Base-by-base conservation (phyloP, 2,329 filamentous ascomycete genomes). In the Cryphonectria japonica region DNA sequence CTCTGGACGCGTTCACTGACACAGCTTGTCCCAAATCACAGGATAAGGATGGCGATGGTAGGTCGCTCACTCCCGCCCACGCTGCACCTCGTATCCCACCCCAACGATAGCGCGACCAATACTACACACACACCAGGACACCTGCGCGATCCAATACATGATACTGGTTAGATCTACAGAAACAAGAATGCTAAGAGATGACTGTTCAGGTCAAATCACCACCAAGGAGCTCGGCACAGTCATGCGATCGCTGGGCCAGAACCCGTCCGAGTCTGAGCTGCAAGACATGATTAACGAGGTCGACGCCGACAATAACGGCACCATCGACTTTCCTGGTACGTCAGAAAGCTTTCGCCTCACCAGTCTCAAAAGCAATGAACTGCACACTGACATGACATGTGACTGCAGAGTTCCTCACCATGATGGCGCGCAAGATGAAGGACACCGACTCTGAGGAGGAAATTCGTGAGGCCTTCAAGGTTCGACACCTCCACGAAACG, bases 221-320 rank as follows among this genome's bases (percentile, higher is more conserved):
- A 95, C 93, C 80, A 95, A 95, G 87, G 93, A 96, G 85, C 85
- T 96, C 77, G 93, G 93, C 76, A 96, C 93, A 69, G 93, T 96
- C 79, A 96, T 96, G 93, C 91, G 93, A 83, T 96, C 93, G 70
- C 88, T 96, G 72, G 93, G 93, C 78, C 93, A 96, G 84, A 96
- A 96, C 84, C 93, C 93, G 71, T 95, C 93, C 76, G 93, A 96
- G 85, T 94, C 93, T 73, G 93, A 96, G 84, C 86, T 96, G 75
- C 93, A 96, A 84, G 93, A 96, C 80, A 96, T 96, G 93, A 96
- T 96, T 85, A 95, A 96, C 84, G 93, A 96, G 85, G 93, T 96
- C 75, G 93, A 96, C 78, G 93, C 93, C 78, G 93, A 96, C 85
- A 96, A 95, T 88, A 96, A 95, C 80, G 93, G 93, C 83, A 96